A percentile compares a stretch with the other conserved stretches of the same genome.
These are phyloP conservation scores for Ceratocystis colombiana DNA, from an alignment of 2,329 filamentous ascomycete species.

Conservation along the genomic window DNA sequence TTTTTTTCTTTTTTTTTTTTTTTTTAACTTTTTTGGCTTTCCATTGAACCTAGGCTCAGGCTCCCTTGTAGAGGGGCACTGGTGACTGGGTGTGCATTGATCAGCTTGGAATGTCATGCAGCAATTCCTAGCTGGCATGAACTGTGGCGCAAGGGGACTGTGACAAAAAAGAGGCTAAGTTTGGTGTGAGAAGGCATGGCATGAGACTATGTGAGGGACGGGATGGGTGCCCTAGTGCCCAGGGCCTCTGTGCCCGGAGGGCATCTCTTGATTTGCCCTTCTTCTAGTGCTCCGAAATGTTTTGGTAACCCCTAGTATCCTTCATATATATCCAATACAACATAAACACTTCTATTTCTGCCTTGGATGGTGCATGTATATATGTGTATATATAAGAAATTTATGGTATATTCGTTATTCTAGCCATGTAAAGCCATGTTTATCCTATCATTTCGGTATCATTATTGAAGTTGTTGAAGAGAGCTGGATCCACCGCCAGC, in stretches of 20 bases:
- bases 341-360: neutral
- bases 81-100: neutral
- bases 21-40: too few relatives aligned
- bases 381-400: too few relatives aligned
- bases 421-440: neutral
- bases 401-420: neutral
- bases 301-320: neutral
- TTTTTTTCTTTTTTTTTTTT: neutral
- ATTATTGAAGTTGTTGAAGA: neutral
- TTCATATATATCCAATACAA: slow-evolving; percentile 13
- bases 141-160: slow-evolving; percentile 7
- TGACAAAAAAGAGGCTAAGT: neutral
- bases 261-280: neutral
- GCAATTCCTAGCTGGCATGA: slow-evolving; percentile 14
- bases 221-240: neutral
- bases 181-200: neutral
- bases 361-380: neutral
- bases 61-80: slow-evolving; percentile 2
- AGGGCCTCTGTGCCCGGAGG: neutral
- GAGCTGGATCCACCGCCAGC: slow-evolving; percentile 1
- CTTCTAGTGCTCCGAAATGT: neutral
- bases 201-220: slow-evolving; percentile 2
- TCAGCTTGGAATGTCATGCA: slow-evolving; percentile 5
- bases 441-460: slow-evolving; percentile 17
- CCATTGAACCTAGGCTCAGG: neutral